Base-by-base conservation (phyloP, 2,329 filamentous ascomycete genomes). In the Arthroderma sp. region DNA sequence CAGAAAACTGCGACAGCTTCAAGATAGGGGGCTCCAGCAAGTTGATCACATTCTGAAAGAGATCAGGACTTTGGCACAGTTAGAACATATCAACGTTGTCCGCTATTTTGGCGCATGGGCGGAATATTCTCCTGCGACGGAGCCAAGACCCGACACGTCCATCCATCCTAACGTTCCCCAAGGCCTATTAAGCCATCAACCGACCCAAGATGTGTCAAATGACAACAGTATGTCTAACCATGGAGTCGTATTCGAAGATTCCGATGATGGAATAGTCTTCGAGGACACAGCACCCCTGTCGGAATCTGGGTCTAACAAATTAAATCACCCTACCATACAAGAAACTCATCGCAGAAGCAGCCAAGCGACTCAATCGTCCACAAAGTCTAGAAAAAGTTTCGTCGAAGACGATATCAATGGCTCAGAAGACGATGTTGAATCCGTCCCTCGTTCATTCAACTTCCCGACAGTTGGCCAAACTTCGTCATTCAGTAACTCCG, bases 41-140 rank as follows among this genome's bases (percentile, higher is more conserved):
- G 59, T 80, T 36, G 74, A 78, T 52, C 66, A 62, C 41, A 68
- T 80, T 30, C 65, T 81, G 44, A 69, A 70, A 45, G 78, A 82
- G 58, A 71, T 82, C 6, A 68, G 76, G 40, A 77, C 76, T 1
- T 64, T 83, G 38, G 78, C 79, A 39, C 66, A 68, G 28, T 64
- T 82, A 10, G 74, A 82, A 38, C 79, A 83, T 57, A 69, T 68
- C 4, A 81, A 83, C 54, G 73, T 83, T 45, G 79, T 83, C 32
- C 70, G 78, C 27, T 83, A 83, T 53, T 77, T 76, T 54, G 71
- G 72, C 42, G 74, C 74, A 9, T 83, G 80, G 80, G 66, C 81
- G 9, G 80, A 83, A 53, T 62, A 65, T 43, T 58, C 53, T 36
- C 43, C 38, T 6, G 30, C 47, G 4, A 30, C 41, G 15, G 37